These are phyloP conservation scores for Aureobasidium sp. DNA, from an alignment of 2,329 filamentous ascomycete genomes.

Conservation along the genomic window DNA sequence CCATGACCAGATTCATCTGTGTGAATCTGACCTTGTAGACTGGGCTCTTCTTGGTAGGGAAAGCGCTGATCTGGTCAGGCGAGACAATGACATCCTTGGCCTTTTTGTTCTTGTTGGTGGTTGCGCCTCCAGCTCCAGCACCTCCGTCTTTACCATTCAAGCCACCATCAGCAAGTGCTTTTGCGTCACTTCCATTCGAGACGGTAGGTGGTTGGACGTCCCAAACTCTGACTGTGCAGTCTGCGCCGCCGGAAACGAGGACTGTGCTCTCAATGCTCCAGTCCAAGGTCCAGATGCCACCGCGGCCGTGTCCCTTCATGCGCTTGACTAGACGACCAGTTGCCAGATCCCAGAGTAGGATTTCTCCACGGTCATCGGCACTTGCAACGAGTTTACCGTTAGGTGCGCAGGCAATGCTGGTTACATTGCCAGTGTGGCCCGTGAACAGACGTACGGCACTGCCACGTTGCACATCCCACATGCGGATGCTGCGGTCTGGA, in stretches of 20 bases:
- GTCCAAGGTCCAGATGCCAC: conserved; percentile 85
- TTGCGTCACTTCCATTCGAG: conserved; percentile 30
- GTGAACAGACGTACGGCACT: conserved; percentile 85
- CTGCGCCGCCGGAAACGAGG: conserved; percentile 81
- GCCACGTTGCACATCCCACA: conserved; percentile 89
- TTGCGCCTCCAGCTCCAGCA: conserved; percentile 35
- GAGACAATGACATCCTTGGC: conserved; percentile 84
- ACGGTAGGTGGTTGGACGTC: conserved; percentile 60
- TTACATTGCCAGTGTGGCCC: conserved; percentile 83
- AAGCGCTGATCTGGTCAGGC: conserved; percentile 88
- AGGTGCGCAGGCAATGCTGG: conserved; percentile 72
- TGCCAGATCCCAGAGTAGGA: conserved; percentile 90
- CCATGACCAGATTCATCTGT: conserved; percentile 86
- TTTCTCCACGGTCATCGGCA: conserved; percentile 79
- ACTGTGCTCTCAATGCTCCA: conserved; percentile 91
- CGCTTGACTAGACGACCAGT: conserved; percentile 81
- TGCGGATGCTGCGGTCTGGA: conserved; percentile 86
- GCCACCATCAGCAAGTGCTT: conserved; percentile 40
- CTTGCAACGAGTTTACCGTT: conserved; percentile 88
- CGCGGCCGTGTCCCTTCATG: conserved; percentile 87
- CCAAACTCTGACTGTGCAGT: conserved; percentile 91
- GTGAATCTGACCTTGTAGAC: conserved; percentile 92
- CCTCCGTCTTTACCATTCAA: conserved; percentile 43
- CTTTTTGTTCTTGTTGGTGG: conserved; percentile 52
- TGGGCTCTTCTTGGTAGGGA: conserved; percentile 91